phyloP scores from a whole-genome alignment of 768 basidiomycete genomes.

The Mycena maculata region DNA sequence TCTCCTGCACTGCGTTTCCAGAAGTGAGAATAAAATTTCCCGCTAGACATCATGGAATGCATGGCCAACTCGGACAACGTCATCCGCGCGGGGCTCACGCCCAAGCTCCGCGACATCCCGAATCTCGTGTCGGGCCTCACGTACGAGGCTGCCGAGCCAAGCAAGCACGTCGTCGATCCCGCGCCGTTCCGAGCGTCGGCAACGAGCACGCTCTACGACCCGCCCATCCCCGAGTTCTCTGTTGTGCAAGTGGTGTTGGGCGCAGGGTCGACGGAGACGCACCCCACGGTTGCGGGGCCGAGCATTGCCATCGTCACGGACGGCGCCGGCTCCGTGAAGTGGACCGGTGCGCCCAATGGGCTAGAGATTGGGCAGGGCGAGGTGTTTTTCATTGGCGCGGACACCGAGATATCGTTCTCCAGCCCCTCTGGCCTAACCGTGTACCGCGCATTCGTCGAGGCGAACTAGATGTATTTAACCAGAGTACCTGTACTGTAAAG shows the following conservation, averaged over 20 bases:
- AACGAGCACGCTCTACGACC: slow-evolving; percentile 77
- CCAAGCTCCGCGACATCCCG: slow-evolving; percentile 93
- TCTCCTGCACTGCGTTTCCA: slow-evolving; percentile 7
- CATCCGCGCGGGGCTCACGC: slow-evolving; percentile 97
- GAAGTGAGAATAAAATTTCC: slow-evolving; percentile 11
- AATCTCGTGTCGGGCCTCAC: slow-evolving; percentile 91
- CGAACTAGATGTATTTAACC: slow-evolving; percentile 16
- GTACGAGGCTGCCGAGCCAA: slow-evolving; percentile 77
- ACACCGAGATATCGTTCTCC: slow-evolving; percentile 62
- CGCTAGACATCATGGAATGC: slow-evolving; percentile 94
- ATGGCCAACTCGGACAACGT: slow-evolving; percentile 99
- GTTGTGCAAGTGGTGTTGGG: slow-evolving; percentile 74
- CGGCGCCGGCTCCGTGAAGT: slow-evolving; percentile 69
- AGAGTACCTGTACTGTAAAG: neutral
- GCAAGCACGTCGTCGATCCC: slow-evolving; percentile 78
- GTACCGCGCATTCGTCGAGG: slow-evolving; percentile 78
- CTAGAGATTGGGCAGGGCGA: slow-evolving; percentile 70
- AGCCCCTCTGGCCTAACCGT: slow-evolving; percentile 59
- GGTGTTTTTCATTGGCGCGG: slow-evolving; percentile 87
- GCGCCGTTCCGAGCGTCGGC: slow-evolving; percentile 54
- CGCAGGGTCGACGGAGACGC: slow-evolving; percentile 59
- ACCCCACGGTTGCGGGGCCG: slow-evolving; percentile 80
- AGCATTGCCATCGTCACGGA: slow-evolving; percentile 84
- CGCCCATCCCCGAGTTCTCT: slow-evolving; percentile 94
- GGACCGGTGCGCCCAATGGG: slow-evolving; percentile 50